Evolutionary conservation across 441 rosid species (phyloP), one percentile per base, ranked within the genome.

Genomic region (Breynia disticha): DNA sequence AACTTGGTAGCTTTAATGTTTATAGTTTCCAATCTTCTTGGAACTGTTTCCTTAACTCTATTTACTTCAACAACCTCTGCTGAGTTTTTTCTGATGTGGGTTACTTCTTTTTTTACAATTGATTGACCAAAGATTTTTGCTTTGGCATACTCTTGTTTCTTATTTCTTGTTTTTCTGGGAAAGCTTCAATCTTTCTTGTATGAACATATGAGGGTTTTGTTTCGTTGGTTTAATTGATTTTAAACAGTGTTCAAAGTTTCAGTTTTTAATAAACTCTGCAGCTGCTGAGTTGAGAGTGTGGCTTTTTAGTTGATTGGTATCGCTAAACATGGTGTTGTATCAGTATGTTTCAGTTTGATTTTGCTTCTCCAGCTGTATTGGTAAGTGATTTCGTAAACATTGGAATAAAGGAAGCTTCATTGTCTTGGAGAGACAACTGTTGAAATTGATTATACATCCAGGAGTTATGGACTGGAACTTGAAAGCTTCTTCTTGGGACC

Each of bases 401-500:
- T 24, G 38, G 41, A 64, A 60, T 59, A 48, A 52, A 55, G 39
- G 57, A 45, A 62, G 71, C 51, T 52, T 24, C 55, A 16, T n/a
- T 61, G 57, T 48, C 52, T 59, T 44, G 57, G 45, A 39, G 16
- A 15, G 46, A 10, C 21, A 45, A 20, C 37, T 17, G n/a, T 19
- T 19, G 37, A 46, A 20, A 43, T 1, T 17, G 28, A 43, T 1
- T 17, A 46, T 24, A 46, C 39, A 42, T 37, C 21, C 39, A 24
- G 17, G 46, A 48, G 56, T 62, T 50, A 81, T 81, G 87, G 87
- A 81, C 61, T 76, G 87, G 87, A 74, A 76, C 62, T 65, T 63
- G 63, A 76, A 72, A 63, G 59, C 77, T 57, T 43, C 58, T 52
- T 50, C 74, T 56, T 75, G 87, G 87, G 76, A 69, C 63, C 72